A percentile compares a stretch with the other conserved stretches of the same genome.
phyloP scores from a whole-genome alignment of 805 yeast genomes.

The Candida hispaniensis region DNA sequence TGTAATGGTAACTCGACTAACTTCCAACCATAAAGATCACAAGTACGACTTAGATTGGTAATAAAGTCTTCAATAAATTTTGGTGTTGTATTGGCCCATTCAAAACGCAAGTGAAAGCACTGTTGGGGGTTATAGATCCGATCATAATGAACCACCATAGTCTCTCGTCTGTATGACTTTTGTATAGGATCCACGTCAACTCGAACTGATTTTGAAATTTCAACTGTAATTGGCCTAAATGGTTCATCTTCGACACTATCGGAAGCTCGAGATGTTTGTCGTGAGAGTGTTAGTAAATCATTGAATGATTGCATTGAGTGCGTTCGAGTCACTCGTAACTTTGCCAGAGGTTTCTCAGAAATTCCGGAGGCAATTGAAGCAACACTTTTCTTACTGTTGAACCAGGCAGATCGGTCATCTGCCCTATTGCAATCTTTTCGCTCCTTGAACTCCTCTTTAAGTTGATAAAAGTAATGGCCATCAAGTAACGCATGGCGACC shows the following conservation, averaged over 20 bases:
- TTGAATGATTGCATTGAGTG: conserved; percentile 11
- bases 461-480: conserved; percentile 83
- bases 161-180: conserved; percentile 67
- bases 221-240: conserved; percentile 16
- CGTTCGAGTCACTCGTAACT: background rate
- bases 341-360: background rate
- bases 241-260: background rate
- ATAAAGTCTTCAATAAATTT: conserved; percentile 72
- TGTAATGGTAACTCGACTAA: conserved; percentile 86
- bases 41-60: conserved; percentile 64
- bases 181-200: conserved; percentile 66
- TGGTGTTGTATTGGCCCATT: conserved; percentile 88
- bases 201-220: conserved; percentile 51
- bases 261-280: conserved; percentile 3
- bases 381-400: conserved; percentile 8
- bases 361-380: conserved; percentile 7
- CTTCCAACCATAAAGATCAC: conserved; percentile 74
- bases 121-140: conserved; percentile 88
- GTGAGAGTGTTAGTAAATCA: conserved; percentile 3
- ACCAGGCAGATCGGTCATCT: conserved; percentile 9
- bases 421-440: too few species aligned
- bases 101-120: conserved; percentile 81
- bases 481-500: conserved; percentile 74
- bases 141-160: conserved; percentile 78
- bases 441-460: conserved; percentile 43